phyloP scores from a whole-genome alignment of 495 filamentous ascomycete genomes.

The Penicillium psychrofluorescens region DNA sequence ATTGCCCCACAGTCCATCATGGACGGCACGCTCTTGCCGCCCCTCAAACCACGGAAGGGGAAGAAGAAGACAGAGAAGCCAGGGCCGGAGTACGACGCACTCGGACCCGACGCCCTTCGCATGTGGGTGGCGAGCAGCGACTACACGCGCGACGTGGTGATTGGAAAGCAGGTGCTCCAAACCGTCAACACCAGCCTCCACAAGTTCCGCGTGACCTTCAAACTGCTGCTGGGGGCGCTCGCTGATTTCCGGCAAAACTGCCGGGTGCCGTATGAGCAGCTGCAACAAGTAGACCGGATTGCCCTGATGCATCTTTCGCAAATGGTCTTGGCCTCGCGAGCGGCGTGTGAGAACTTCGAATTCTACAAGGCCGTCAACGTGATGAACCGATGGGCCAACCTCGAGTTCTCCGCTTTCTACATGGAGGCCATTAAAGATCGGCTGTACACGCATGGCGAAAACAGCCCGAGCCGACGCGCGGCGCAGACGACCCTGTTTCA shows the following conservation, averaged over 20 bases:
- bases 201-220: slow-evolving; percentile 82
- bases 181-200: slow-evolving; percentile 66
- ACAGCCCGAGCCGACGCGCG: slow-evolving; percentile 40
- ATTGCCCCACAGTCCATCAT: slow-evolving; percentile 78
- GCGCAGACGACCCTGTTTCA: slow-evolving; percentile 63
- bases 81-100: slow-evolving; percentile 44
- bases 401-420: slow-evolving; percentile 86
- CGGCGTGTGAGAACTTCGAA: slow-evolving; percentile 61
- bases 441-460: slow-evolving; percentile 69
- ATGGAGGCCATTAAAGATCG: slow-evolving; percentile 87
- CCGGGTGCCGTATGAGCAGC: slow-evolving; percentile 31
- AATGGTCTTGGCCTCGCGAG: slow-evolving; percentile 50
- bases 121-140: slow-evolving; percentile 89
- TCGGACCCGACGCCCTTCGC: slow-evolving; percentile 80
- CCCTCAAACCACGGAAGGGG: slow-evolving; percentile 46
- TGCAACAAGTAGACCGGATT: slow-evolving; percentile 58
- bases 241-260: slow-evolving; percentile 45
- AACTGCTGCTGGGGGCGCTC: slow-evolving; percentile 78
- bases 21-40: slow-evolving; percentile 62
- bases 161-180: slow-evolving; percentile 67
- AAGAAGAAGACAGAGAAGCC: slow-evolving; percentile 37
- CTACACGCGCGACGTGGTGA: slow-evolving; percentile 78
- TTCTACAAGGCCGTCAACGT: slow-evolving; percentile 71
- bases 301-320: slow-evolving; percentile 66
- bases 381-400: slow-evolving; percentile 72